A percentile compares a stretch with the other conserved stretches of the same genome.
Conservation (phyloP, 2,329 filamentous ascomycete genomes). For the Fusarium nematophilum region DNA sequence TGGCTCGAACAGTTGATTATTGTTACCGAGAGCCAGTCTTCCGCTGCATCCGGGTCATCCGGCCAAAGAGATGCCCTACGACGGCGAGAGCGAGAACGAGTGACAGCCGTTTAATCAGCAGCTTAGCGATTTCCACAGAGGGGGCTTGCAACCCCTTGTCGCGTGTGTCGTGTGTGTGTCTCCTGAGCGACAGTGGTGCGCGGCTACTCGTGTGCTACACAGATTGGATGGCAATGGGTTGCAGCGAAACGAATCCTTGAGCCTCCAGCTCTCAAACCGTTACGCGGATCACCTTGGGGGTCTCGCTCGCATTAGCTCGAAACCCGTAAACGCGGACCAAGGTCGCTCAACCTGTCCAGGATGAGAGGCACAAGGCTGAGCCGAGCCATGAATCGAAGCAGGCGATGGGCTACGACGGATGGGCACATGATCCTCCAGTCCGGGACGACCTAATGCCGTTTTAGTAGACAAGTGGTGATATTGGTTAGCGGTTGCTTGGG, state of each 20-base stretch:
- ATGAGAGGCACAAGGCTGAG: constrained; percentile 26
- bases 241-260: constrained; percentile 30
- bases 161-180: constrained; percentile 4
- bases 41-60: constrained; percentile 38
- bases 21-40: constrained; percentile 13
- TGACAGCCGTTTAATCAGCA: constrained; percentile 22
- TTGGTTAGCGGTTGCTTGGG: constrained; percentile 6
- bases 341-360: background rate
- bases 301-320: no score
- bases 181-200: constrained; percentile 23
- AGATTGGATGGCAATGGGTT: background rate
- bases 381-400: constrained; percentile 5
- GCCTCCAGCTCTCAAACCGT: constrained; percentile 18
- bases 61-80: background rate
- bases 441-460: constrained; percentile 14
- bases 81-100: constrained; percentile 7
- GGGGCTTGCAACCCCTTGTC: constrained; percentile 25
- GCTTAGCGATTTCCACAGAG: no score
- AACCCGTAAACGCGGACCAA: no score
- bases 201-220: constrained; percentile 16
- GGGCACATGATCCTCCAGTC: constrained; percentile 13
- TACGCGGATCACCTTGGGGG: constrained; percentile 19
- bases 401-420: constrained; percentile 1
- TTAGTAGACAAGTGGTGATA: constrained; percentile 16
- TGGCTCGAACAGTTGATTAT: constrained; percentile 26